Evolutionary conservation across 169 alveolate species (phyloP).

Genomic region (Plasmodium chabaudi): DNA sequence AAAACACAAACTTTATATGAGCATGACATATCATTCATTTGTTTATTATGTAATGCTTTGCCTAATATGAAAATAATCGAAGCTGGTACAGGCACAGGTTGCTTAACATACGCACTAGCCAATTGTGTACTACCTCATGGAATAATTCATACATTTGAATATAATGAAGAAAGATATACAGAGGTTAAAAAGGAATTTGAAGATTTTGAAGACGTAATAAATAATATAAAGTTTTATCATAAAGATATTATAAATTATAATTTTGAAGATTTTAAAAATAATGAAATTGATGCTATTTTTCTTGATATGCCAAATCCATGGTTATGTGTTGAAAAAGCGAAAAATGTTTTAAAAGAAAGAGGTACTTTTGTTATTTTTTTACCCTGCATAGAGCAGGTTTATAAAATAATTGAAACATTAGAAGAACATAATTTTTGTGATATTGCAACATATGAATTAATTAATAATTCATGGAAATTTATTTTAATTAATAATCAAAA

Average conservation of each 20-base stretch:
- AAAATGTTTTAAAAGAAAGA: constrained; percentile 81
- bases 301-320: constrained; percentile 95
- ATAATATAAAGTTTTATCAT: constrained; percentile 77
- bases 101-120: constrained; percentile 89
- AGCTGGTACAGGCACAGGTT: constrained; percentile 94
- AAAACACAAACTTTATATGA: constrained; percentile 92
- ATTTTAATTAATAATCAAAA: constrained; percentile 74
- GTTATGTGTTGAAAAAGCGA: constrained; percentile 87
- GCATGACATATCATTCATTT: constrained; percentile 92
- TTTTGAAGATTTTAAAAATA: constrained; percentile 75
- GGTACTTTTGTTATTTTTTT: constrained; percentile 90
- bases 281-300: constrained; percentile 87
- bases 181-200: constrained; percentile 81
- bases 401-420: constrained; percentile 82
- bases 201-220: constrained; percentile 76
- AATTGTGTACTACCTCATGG: constrained; percentile 90
- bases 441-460: constrained; percentile 88
- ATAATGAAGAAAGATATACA: constrained; percentile 87
- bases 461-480: constrained; percentile 90
- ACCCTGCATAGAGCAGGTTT: constrained; percentile 93
- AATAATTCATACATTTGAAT: constrained; percentile 90
- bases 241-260: constrained; percentile 83
- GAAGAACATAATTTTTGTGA: constrained; percentile 75
- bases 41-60: constrained; percentile 88
- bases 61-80: constrained; percentile 91